Conservation (phyloP, 805 yeast species). For the Yueomyces sp. region DNA sequence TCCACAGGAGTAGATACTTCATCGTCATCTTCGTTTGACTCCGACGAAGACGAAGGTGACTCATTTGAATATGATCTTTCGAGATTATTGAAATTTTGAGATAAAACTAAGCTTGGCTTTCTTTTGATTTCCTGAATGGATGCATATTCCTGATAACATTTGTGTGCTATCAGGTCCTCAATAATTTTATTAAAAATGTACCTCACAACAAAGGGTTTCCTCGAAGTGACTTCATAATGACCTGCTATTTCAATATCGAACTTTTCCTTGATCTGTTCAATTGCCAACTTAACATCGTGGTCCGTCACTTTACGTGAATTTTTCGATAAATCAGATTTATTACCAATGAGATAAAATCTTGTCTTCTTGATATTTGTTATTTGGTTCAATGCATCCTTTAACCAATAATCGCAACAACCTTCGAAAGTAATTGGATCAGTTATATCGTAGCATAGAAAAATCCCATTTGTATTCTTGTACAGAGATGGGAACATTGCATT, state of each 20-base stretch:
- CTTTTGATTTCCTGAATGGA: neutral
- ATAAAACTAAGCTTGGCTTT: too few relatives aligned
- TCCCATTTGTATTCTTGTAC: conserved; percentile 35
- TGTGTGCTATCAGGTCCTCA: conserved; percentile 28
- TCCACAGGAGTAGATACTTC: neutral
- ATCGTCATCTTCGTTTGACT: neutral
- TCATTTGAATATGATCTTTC: neutral
- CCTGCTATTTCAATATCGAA: conserved; percentile 27
- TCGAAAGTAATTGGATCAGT: conserved; percentile 27
- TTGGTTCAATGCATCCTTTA: conserved; percentile 26
- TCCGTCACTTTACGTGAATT: conserved; percentile 25
- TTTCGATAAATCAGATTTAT: conserved; percentile 24
- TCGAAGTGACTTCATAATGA: conserved; percentile 35
- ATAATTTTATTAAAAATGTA: conserved; percentile 27
- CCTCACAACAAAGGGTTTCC: conserved; percentile 27
- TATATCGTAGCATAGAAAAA: conserved; percentile 32
- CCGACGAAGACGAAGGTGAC: neutral
- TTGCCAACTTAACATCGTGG: conserved; percentile 25
- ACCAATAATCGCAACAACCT: conserved; percentile 29
- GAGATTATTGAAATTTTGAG: neutral
- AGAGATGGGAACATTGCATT: conserved; percentile 32
- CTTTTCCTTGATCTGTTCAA: conserved; percentile 19
- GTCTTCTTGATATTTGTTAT: conserved; percentile 18
- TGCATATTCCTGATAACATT: conserved; percentile 23
- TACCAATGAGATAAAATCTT: conserved; percentile 33